Conservation (phyloP, 192 early-diverging fungal genomes). For the Coemansia biformis region DNA sequence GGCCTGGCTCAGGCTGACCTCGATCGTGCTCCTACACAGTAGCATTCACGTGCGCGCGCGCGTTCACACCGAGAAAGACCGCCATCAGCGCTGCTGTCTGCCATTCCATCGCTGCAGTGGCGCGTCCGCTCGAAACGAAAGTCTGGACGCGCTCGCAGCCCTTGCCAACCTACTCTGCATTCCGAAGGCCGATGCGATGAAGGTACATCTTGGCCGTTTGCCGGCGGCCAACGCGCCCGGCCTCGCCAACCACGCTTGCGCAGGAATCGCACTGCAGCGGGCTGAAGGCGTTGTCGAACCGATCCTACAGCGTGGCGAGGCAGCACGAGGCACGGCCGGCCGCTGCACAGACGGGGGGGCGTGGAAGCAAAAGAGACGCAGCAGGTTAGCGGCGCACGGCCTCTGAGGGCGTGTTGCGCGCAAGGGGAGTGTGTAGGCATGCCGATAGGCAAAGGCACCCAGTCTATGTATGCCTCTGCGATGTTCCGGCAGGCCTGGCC, state of each 20-base stretch:
- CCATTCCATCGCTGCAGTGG: neutral
- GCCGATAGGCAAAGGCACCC: slow-evolving; percentile 8
- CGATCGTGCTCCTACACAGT: slow-evolving; percentile 4
- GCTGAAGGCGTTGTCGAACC: slow-evolving; percentile 30
- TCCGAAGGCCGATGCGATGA: slow-evolving; percentile 11
- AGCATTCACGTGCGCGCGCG: too few relatives aligned
- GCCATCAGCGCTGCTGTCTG: too few relatives aligned
- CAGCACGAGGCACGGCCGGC: too few relatives aligned
- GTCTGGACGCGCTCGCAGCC: too few relatives aligned
- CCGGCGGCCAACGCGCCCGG: slow-evolving; percentile 27
- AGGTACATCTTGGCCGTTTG: slow-evolving; percentile 21
- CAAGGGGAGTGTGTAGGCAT: neutral
- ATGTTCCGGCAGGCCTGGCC: slow-evolving; percentile 5
- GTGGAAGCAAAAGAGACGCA: too few relatives aligned
- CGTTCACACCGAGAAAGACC: too few relatives aligned
- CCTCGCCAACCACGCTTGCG: slow-evolving; percentile 21
- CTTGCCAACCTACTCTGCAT: slow-evolving; percentile 8
- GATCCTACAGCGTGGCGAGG: slow-evolving; percentile 10
- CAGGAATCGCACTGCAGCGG: slow-evolving; percentile 25
- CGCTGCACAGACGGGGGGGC: too few relatives aligned
- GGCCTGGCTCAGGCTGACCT: slow-evolving; percentile 14
- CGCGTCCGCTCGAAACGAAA: neutral
- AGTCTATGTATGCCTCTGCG: slow-evolving; percentile 4
- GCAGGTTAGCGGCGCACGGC: too few relatives aligned
- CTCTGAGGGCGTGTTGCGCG: neutral